Evolutionary conservation across 768 basidiomycete genomes (phyloP).

Genomic region (Amanita muscaria): DNA sequence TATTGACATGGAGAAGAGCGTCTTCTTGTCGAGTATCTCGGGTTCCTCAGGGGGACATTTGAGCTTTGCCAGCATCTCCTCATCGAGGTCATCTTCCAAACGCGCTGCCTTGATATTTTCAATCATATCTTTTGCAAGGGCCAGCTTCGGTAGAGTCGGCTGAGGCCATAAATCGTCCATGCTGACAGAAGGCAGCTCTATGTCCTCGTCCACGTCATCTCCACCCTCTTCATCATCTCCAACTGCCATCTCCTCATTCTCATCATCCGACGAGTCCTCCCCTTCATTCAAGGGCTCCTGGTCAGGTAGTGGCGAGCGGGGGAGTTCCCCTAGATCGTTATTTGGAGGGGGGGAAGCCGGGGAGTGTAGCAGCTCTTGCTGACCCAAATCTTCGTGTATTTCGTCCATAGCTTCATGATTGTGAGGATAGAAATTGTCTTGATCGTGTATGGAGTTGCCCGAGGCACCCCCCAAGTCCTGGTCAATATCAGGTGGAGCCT

Average conservation of each 20-base stretch:
- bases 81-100: no score
- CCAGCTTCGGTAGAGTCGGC: no score
- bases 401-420: no score
- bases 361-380: not conserved
- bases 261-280: not conserved
- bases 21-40: not conserved
- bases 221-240: not conserved
- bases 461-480: not conserved
- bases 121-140: no score
- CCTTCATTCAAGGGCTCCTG: not conserved
- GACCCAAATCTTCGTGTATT: no score
- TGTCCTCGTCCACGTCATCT: not conserved
- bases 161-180: no score
- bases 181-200: not conserved
- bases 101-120: not conserved
- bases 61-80: not conserved
- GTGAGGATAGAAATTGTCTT: no score
- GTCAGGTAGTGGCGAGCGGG: not conserved
- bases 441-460: not conserved
- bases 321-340: not conserved
- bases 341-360: not conserved
- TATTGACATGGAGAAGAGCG: not conserved
- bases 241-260: not conserved
- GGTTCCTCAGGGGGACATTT: not conserved
- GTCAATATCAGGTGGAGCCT: not conserved